Conservation (phyloP, 1,139 yeast species). For the Protomyces pachydermus region DNA sequence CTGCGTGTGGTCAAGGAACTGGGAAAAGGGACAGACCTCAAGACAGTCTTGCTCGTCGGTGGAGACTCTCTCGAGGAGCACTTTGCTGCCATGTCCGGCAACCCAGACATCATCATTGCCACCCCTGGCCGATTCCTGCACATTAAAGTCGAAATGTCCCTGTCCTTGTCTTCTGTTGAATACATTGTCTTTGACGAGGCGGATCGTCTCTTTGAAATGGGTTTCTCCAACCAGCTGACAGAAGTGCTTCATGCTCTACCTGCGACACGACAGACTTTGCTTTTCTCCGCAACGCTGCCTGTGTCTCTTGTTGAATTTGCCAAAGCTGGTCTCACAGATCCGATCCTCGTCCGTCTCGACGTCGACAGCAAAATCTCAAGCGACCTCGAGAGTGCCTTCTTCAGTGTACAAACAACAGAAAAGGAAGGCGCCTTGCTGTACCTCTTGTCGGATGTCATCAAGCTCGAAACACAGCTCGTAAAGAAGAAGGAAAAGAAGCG, state of each 20-base stretch:
- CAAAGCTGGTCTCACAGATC: slow-evolving; percentile 88
- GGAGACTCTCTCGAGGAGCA: slow-evolving; percentile 98
- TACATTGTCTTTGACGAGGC: slow-evolving; percentile 97
- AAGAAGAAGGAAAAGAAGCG: slow-evolving; percentile 45
- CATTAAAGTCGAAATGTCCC: slow-evolving; percentile 88
- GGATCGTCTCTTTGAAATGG: slow-evolving; percentile 89
- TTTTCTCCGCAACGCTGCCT: slow-evolving; percentile 94
- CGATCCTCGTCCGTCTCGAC: slow-evolving; percentile 85
- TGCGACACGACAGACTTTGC: slow-evolving; percentile 71
- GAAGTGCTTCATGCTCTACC: slow-evolving; percentile 84
- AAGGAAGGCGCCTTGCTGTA: slow-evolving; percentile 81
- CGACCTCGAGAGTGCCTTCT: slow-evolving; percentile 81
- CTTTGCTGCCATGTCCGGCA: slow-evolving; percentile 83
- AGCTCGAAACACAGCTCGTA: slow-evolving; percentile 68
- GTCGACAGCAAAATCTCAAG: slow-evolving; percentile 88
- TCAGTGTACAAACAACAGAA: slow-evolving; percentile 75
- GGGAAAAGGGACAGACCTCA: slow-evolving; percentile 72
- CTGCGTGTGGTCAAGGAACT: slow-evolving; percentile 84
- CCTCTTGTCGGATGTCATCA: slow-evolving; percentile 73
- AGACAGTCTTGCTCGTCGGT: slow-evolving; percentile 80
- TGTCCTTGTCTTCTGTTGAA: slow-evolving; percentile 75
- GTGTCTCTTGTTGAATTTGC: slow-evolving; percentile 91
- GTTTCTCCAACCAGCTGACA: slow-evolving; percentile 89
- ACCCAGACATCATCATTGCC: slow-evolving; percentile 88
- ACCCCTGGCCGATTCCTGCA: slow-evolving; percentile 98